Conservation (phyloP, 2,329 filamentous ascomycete species). For the Fusarium anthophilum region DNA sequence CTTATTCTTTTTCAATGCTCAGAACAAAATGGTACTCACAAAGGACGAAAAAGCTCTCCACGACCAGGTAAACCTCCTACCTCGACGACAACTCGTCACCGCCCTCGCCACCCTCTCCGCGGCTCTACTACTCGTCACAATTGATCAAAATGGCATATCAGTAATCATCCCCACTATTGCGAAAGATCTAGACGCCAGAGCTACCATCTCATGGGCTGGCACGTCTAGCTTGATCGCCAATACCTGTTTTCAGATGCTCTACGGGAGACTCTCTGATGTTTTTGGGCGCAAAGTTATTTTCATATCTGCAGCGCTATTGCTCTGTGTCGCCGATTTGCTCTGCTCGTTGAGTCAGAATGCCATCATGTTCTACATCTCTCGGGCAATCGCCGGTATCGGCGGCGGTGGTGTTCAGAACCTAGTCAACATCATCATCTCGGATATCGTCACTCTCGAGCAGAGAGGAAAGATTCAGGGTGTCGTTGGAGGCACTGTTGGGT, state of each 20-base stretch:
- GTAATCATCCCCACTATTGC: neutral
- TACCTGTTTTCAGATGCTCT: constrained; percentile 5
- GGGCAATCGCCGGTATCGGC: neutral
- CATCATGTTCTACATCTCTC: neutral
- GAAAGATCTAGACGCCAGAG: neutral
- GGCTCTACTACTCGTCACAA: neutral
- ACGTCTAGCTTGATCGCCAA: neutral
- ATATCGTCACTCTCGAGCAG: neutral
- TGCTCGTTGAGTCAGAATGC: neutral
- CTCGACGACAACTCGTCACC: neutral
- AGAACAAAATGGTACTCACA: neutral
- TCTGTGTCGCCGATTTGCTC: neutral
- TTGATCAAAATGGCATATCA: constrained; percentile 2
- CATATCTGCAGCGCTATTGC: rapidly evolving
- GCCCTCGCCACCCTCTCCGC: neutral
- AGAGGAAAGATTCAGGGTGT: neutral
- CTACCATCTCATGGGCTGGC: neutral
- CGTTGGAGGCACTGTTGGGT: neutral
- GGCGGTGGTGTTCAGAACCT: neutral
- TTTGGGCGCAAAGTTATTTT: constrained; percentile 1
- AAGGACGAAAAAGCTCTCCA: neutral
- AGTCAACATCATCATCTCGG: neutral
- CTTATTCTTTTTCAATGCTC: too few relatives aligned
- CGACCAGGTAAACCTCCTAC: neutral
- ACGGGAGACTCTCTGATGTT: neutral